These are phyloP conservation scores for Rhizopogon hawkerae DNA, from an alignment of 1,284 basidiomycete genomes.

Conservation along the genomic window DNA sequence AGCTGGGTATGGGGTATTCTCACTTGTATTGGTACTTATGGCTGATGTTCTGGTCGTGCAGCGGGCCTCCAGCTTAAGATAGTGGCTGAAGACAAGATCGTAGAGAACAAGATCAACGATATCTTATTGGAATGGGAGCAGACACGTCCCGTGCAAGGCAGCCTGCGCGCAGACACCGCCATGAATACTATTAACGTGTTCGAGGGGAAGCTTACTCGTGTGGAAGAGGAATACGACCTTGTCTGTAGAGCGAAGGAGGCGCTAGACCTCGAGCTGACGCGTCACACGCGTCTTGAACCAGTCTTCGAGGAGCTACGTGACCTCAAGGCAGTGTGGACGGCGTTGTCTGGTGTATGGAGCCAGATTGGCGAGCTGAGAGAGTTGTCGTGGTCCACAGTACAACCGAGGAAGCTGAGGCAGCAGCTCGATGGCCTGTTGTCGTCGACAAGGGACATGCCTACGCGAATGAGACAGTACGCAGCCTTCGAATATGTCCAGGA, in stretches of 20 bases:
- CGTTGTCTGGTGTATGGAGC: constrained; percentile 93
- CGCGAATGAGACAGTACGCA: constrained; percentile 97
- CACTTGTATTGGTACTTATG: not conserved
- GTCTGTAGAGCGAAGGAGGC: constrained; percentile 96
- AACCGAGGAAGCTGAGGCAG: constrained; percentile 91
- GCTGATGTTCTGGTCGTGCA: constrained; percentile 24
- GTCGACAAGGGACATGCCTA: constrained; percentile 97
- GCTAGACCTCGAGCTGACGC: constrained; percentile 84
- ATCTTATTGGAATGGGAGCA: constrained; percentile 92
- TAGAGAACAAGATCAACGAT: constrained; percentile 89
- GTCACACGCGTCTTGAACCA: constrained; percentile 87
- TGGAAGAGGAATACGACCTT: constrained; percentile 90
- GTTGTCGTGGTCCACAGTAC: constrained; percentile 84
- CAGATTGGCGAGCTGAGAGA: constrained; percentile 89
- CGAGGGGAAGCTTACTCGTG: constrained; percentile 80
- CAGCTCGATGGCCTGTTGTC: constrained; percentile 83
- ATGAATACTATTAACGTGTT: constrained; percentile 94
- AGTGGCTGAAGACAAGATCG: constrained; percentile 97
- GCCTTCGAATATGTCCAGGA: constrained; percentile 99
- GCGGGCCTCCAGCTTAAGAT: constrained; percentile 97
- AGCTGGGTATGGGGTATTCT: constrained; percentile 55
- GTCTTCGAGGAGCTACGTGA: constrained; percentile 94
- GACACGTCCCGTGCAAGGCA: constrained; percentile 92
- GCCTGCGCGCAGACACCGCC: constrained; percentile 89
- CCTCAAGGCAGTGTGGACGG: constrained; percentile 98